Evolutionary conservation across 306 rosid species (phyloP), one percentile per base, ranked within the genome.

Genomic region (Prunus mira): DNA sequence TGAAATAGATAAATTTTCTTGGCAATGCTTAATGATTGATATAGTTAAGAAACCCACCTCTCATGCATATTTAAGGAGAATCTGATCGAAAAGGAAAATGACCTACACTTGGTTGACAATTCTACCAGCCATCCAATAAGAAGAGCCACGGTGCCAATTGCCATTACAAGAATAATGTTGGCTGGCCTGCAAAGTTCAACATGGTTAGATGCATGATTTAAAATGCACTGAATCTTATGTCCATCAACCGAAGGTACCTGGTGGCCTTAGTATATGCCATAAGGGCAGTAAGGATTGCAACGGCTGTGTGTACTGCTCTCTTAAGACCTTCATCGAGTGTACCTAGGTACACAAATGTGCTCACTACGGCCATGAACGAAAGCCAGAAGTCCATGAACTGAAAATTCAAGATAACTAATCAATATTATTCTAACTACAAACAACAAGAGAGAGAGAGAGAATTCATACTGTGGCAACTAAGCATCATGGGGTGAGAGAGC

Each of bases 301-400:
- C 93, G 73, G 81, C 89, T 15, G 99, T 86, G 88, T 87, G 97
- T 78, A 96, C 86, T 30, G 91, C 91, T 78, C 99, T 83, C 91
- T 96, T 91, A 70, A 75, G 32, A 63, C 56, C 91, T 86, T 96
- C 98, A 3, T 83, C 87, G 22, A 92, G 83, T 28, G 96, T 85
- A 70, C 97, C 87, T 14, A 96, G 85, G 85, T 88, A 92, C 75
- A 96, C 86, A 19, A 87, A 92, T 65, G 99, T 96, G 88, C 97
- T 92, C 78, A 91, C 86, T 76, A 92, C 91, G 28, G 99, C 99
- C 99, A 96, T 86, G 89, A 96, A 96, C 81, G 98, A 96, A 68
- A 96, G 93, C 99, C 99, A 96, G 78, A 96, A 89, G 86, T 96
- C 99, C 97, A 96, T 78, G 86, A 96, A 91, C 99, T 96, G 91